These are phyloP conservation scores for Trametes sp. DNA, from an alignment of 1,284 basidiomycete genomes.

Conservation along the genomic window DNA sequence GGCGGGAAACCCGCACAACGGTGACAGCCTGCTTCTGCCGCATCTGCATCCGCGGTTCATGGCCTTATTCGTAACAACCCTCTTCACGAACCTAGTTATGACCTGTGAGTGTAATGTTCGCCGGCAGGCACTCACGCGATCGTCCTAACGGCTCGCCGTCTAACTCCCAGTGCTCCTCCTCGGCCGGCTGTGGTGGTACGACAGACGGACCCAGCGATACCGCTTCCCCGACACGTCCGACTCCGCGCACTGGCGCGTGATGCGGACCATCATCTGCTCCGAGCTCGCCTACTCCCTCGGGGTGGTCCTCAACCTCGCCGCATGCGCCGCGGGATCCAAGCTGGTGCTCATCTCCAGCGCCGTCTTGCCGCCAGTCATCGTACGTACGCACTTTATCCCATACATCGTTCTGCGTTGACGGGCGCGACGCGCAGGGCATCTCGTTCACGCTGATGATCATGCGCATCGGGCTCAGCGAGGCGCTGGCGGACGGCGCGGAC, in stretches of 20 bases:
- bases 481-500: not conserved
- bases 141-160: no score
- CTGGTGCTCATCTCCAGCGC: not conserved
- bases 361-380: not conserved
- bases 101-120: slow-evolving; percentile 4
- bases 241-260: slow-evolving; percentile 9
- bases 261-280: slow-evolving; percentile 5
- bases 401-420: not conserved
- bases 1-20: not conserved
- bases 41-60: not conserved
- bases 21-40: not conserved
- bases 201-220: not conserved
- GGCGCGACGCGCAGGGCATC: not conserved
- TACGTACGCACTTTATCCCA: not conserved
- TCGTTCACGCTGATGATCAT: slow-evolving; percentile 13
- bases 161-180: slow-evolving; percentile 9
- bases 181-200: slow-evolving; percentile 1
- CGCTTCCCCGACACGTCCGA: not conserved
- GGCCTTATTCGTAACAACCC: slow-evolving; percentile 1
- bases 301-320: not conserved
- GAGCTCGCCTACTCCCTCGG: not conserved
- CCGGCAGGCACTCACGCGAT: no score
- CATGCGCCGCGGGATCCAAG: not conserved
- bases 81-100: slow-evolving; percentile 6
- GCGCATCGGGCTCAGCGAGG: slow-evolving; percentile 8